Evolutionary conservation across 164 flowering plant species (phyloP).

Genomic region (Vitis riparia): DNA sequence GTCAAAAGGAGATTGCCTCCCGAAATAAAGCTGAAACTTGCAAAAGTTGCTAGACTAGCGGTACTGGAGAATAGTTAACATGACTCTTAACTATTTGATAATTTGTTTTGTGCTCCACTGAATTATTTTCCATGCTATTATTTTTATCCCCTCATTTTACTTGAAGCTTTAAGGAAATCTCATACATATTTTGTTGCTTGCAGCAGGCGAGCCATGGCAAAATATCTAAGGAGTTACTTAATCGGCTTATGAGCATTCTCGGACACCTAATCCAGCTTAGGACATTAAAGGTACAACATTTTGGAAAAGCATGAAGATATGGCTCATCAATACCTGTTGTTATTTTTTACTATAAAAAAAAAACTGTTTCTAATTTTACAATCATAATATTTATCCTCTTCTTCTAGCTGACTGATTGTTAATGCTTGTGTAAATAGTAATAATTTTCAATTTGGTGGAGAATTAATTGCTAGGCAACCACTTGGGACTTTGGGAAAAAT

Average conservation of each 20-base stretch:
- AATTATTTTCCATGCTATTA: too few relatives aligned
- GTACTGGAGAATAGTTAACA: slow-evolving; percentile 35
- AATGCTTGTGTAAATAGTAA: neutral
- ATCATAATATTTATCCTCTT: too few relatives aligned
- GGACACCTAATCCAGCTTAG: slow-evolving; percentile 89
- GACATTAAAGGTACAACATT: slow-evolving; percentile 70
- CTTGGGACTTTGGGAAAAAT: neutral
- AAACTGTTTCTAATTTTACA: too few relatives aligned
- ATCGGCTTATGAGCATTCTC: slow-evolving; percentile 82
- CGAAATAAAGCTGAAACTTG: slow-evolving; percentile 92
- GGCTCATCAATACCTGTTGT: neutral
- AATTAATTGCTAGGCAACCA: neutral
- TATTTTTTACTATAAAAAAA: too few relatives aligned
- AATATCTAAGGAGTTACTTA: slow-evolving; percentile 73
- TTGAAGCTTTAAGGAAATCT: too few relatives aligned
- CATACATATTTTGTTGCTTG: slow-evolving; percentile 17
- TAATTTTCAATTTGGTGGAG: too few relatives aligned
- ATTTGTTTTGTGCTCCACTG: neutral
- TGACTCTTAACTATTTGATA: neutral
- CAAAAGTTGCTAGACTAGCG: slow-evolving; percentile 97
- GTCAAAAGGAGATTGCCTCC: slow-evolving; percentile 90
- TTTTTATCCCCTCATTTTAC: too few relatives aligned
- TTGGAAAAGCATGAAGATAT: neutral
- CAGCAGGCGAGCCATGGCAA: slow-evolving; percentile 86
- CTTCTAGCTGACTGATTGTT: too few relatives aligned